Percentiles rank a stretch among this genome's conserved stretches.
These are phyloP conservation scores for Brachypodium distachyon DNA, from an alignment of 202 grass and related monocot species.

Conservation along the genomic window DNA sequence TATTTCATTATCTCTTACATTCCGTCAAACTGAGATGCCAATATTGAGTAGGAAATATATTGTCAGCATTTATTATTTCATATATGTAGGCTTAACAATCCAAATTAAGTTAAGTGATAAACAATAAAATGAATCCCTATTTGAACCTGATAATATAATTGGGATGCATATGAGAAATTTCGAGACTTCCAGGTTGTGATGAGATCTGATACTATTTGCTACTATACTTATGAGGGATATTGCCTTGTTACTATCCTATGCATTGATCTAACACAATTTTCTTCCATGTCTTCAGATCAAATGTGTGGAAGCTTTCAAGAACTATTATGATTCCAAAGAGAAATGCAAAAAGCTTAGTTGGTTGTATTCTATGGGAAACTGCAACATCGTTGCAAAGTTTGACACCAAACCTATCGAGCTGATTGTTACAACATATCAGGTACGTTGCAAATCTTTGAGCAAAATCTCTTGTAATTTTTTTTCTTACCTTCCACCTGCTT, in stretches of 20 bases:
- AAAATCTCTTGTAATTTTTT: neutral
- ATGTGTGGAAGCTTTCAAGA: conserved; percentile 55
- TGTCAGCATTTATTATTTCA: no score
- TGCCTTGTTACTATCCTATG: neutral
- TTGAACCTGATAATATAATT: neutral
- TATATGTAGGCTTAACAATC: no score
- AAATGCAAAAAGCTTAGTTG: conserved; percentile 40
- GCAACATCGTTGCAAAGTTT: conserved; percentile 27
- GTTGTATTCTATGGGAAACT: conserved; percentile 49
- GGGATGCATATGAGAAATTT: neutral
- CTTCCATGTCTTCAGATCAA: conserved; percentile 29
- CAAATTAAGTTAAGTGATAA: no score
- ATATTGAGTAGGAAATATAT: neutral
- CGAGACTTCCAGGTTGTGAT: neutral
- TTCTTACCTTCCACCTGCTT: neutral
- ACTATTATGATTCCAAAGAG: conserved; percentile 38
- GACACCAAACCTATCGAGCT: conserved; percentile 28
- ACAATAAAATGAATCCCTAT: no score
- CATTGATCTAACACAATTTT: neutral
- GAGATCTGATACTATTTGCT: neutral
- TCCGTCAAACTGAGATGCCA: neutral
- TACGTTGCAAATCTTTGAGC: neutral
- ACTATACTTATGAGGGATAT: neutral
- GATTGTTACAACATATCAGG: conserved; percentile 42
- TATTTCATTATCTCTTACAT: no score